Percentiles rank a stretch among this genome's conserved stretches.
These are phyloP conservation scores for Gracilaria gracilis DNA, from an alignment of 23 red algal species.

Conservation along the genomic window DNA sequence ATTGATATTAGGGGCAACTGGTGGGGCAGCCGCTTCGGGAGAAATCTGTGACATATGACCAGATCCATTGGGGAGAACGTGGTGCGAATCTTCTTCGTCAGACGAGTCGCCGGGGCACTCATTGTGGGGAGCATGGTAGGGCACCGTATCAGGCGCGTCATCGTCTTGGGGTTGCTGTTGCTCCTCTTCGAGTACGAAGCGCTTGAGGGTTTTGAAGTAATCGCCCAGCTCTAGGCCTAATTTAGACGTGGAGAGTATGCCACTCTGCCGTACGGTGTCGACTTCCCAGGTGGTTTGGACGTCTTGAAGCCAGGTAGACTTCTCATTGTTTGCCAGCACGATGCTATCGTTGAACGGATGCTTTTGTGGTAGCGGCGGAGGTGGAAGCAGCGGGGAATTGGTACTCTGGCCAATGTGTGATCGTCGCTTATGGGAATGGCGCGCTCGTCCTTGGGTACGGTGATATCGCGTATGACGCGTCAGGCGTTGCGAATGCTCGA, in stretches of 20 bases:
- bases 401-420: constrained; percentile 63
- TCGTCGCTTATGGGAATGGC: neutral
- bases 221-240: constrained; percentile 7
- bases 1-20: neutral
- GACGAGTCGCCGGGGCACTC: constrained; percentile 10
- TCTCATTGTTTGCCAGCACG: constrained; percentile 10
- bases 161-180: neutral
- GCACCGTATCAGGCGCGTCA: neutral
- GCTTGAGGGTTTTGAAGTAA: constrained; percentile 6
- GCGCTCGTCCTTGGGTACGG: constrained; percentile 9
- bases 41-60: neutral
- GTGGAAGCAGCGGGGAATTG: neutral
- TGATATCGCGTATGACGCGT: constrained; percentile 11
- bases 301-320: constrained; percentile 55
- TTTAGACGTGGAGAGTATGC: constrained; percentile 44
- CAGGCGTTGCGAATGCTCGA: constrained; percentile 47
- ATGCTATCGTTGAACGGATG: neutral
- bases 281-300: constrained; percentile 76
- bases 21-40: neutral
- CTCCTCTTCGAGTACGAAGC: neutral
- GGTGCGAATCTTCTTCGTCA: neutral
- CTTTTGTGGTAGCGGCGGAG: neutral
- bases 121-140: neutral
- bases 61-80: neutral
- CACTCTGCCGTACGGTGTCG: constrained; percentile 63